Percentiles rank a stretch among this genome's conserved stretches.
Evolutionary conservation across 345 rosid genomes (phyloP).

Genomic region (Rhodamnia rubescens): DNA sequence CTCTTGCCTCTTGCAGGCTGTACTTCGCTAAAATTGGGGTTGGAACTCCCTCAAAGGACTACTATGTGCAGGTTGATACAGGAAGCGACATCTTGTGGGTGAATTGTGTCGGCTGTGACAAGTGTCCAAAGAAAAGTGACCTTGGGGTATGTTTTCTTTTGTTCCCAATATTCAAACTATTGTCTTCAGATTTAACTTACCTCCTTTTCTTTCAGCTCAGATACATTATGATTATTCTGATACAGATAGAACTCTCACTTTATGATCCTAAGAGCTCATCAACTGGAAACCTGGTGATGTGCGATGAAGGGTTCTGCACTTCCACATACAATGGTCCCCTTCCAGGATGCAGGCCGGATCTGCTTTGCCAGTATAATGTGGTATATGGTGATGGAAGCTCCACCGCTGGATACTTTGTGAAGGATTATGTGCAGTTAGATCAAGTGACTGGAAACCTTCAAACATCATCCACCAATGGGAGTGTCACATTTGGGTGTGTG

Average conservation of each 20-base stretch:
- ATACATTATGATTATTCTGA: not conserved
- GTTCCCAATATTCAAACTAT: not conserved
- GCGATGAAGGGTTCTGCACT: constrained; percentile 25
- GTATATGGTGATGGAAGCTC: constrained; percentile 43
- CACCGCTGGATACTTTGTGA: constrained; percentile 32
- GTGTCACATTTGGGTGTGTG: constrained; percentile 27
- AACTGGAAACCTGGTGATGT: constrained; percentile 11
- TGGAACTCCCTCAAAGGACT: constrained; percentile 30
- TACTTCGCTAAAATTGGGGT: constrained; percentile 33
- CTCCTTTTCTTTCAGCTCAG: not conserved
- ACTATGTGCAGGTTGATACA: constrained; percentile 38
- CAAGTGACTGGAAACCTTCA: constrained; percentile 20
- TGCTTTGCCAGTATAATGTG: constrained; percentile 23
- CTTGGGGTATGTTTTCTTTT: constrained; percentile 22
- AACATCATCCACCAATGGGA: constrained; percentile 19
- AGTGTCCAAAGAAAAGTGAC: constrained; percentile 30
- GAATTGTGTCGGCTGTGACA: constrained; percentile 25
- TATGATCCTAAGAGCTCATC: constrained; percentile 21
- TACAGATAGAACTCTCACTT: constrained; percentile 23
- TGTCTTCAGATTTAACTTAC: not conserved
- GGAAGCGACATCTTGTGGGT: constrained; percentile 46
- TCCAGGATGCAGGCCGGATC: constrained; percentile 17
- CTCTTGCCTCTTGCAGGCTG: constrained; percentile 9
- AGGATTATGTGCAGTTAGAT: constrained; percentile 19
- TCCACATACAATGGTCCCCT: constrained; percentile 15